Conservation (phyloP, 495 filamentous ascomycete species). For the Tuber magnatum region DNA sequence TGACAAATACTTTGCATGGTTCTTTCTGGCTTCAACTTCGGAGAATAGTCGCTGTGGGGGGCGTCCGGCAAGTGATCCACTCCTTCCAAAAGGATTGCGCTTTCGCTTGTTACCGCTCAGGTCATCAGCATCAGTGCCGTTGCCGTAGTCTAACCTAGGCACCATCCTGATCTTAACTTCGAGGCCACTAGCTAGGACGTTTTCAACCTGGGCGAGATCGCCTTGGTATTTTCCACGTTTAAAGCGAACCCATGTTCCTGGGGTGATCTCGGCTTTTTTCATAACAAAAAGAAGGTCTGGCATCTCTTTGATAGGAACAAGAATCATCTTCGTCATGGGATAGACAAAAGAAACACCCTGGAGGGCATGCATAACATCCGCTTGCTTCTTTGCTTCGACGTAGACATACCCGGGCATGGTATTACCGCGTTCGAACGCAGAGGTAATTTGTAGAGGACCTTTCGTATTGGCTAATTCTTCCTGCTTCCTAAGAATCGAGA, state of each 20-base stretch:
- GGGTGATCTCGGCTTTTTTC: constrained; percentile 77
- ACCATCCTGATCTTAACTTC: constrained; percentile 80
- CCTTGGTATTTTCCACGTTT: constrained; percentile 74
- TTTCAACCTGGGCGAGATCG: constrained; percentile 88
- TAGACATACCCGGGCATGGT: constrained; percentile 92
- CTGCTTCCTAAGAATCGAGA: constrained; percentile 75
- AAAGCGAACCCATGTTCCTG: constrained; percentile 86
- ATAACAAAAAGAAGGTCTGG: constrained; percentile 84
- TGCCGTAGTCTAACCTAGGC: constrained; percentile 84
- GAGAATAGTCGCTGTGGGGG: constrained; percentile 90
- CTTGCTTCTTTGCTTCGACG: constrained; percentile 78
- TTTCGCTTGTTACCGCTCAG: constrained; percentile 62
- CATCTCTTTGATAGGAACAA: constrained; percentile 96
- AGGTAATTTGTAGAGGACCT: constrained; percentile 68
- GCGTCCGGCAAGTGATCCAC: constrained; percentile 49
- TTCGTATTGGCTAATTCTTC: constrained; percentile 68
- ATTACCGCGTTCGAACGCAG: constrained; percentile 81
- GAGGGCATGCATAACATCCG: constrained; percentile 71
- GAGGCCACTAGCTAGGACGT: constrained; percentile 85
- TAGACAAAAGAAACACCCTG: constrained; percentile 82
- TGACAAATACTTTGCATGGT: constrained; percentile 64
- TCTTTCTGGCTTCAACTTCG: constrained; percentile 85
- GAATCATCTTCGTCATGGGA: constrained; percentile 67
- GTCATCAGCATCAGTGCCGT: constrained; percentile 63
- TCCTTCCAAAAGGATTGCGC: constrained; percentile 52